Evolutionary conservation across 2,329 filamentous ascomycete species (phyloP), one percentile per base, ranked within the genome.

Genomic region (Neonectria faginata): DNA sequence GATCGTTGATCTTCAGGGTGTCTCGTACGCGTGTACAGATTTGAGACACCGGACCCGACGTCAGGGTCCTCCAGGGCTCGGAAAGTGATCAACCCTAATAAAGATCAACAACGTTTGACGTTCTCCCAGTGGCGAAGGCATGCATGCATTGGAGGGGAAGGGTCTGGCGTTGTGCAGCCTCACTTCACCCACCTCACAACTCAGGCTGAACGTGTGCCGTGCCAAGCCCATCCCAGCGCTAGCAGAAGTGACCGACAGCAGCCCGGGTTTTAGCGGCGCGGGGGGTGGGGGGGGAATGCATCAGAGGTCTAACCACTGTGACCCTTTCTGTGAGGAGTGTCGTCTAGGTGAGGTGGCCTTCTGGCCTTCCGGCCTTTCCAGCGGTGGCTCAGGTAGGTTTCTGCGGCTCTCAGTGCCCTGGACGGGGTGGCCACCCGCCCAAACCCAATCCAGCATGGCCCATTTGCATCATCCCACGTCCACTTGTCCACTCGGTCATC

Each of bases 401-500:
- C 39, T 42, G 16, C 39, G n/a, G n/a, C 36, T 39, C 36, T 42
- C 36, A 39, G 14, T 39, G 36, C 36, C 12, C n/a, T 41, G 39
- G 16, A 18, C 16, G 7, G 2, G 18, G n/a, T 41, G 39, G 16
- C n/a, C 39, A 36, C 33, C 10, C 36, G 2, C 5, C 36, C 14
- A 39, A 29, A 14, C 48, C 29, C 10, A 22, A 51, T 51, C 29
- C 48, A 22, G 48, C 48, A 11, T 51, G 48, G 48, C n/a, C 29
- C 25, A n/a, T 25, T 47, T 7, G 27, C 27, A 31, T 18, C 53
- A 57, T 62, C 53, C 51, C 61, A 44, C 51, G 42, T 56, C 61
- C 61, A 55, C 61, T 64, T 44, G 42, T 56, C 61, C 61, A 55
- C 61, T 64, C 51, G 48, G 55, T 41, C 59, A 62, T 62, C 52